Evolutionary conservation across 2,329 filamentous ascomycete species (phyloP).

Genomic region (Harringtonia lauricola): DNA sequence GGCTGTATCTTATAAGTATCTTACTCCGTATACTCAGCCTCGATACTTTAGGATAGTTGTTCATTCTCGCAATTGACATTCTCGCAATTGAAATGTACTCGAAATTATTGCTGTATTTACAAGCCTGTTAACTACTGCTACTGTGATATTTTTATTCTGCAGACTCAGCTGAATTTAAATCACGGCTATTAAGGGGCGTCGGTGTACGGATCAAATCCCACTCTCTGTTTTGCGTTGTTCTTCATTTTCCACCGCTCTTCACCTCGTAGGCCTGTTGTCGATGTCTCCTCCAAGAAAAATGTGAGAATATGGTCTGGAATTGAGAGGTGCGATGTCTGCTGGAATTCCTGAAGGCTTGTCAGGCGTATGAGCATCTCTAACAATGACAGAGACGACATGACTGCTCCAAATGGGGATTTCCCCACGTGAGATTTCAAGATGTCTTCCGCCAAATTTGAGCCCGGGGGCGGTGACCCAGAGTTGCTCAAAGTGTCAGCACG

Average conservation of each 20-base stretch:
- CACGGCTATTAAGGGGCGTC: no score
- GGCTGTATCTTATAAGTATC: no score
- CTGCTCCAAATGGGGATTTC: slow-evolving; percentile 38
- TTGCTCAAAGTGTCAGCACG: neutral
- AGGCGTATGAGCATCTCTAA: slow-evolving; percentile 83
- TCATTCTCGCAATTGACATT: no score
- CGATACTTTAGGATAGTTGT: no score
- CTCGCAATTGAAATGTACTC: no score
- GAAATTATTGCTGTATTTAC: no score
- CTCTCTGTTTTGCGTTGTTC: slow-evolving; percentile 33
- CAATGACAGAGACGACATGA: slow-evolving; percentile 54
- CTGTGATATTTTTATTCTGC: no score
- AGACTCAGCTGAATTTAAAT: no score
- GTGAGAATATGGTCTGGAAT: slow-evolving; percentile 83
- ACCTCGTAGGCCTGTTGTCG: slow-evolving; percentile 37
- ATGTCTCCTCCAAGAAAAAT: slow-evolving; percentile 65
- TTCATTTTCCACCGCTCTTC: slow-evolving; percentile 32
- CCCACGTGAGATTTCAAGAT: slow-evolving; percentile 14
- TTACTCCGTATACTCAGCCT: no score
- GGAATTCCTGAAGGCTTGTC: slow-evolving; percentile 80
- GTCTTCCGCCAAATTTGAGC: no score
- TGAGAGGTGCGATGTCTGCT: slow-evolving; percentile 78
- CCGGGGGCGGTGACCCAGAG: no score
- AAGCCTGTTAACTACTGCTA: no score
- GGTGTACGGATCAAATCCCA: slow-evolving; percentile 47